phyloP scores from a whole-genome alignment of 164 flowering plant species.

The Sedum album region DNA sequence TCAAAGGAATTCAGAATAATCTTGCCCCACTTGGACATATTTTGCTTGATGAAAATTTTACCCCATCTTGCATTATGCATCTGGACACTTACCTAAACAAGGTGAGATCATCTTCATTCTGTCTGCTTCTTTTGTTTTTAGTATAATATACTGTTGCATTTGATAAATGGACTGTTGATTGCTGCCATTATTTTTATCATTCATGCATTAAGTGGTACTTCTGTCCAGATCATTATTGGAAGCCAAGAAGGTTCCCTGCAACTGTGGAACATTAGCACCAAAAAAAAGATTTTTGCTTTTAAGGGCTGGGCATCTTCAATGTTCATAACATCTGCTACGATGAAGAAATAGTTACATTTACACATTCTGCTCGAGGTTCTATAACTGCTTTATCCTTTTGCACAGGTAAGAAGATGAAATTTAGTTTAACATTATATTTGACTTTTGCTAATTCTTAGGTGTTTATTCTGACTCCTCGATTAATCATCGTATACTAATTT shows the following conservation, averaged over 20 bases:
- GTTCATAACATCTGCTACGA: slow-evolving; percentile 75
- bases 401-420: slow-evolving; percentile 42
- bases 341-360: slow-evolving; percentile 71
- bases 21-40: slow-evolving; percentile 62
- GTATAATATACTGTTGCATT: neutral
- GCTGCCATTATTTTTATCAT: neutral
- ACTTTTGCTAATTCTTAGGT: too few species aligned
- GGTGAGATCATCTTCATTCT: slow-evolving; percentile 26
- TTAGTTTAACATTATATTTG: too few species aligned
- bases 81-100: slow-evolving; percentile 95
- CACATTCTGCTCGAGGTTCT: slow-evolving; percentile 74
- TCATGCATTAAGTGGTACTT: slow-evolving; percentile 2
- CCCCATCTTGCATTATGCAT: slow-evolving; percentile 82
- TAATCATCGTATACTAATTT: too few species aligned
- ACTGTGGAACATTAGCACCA: slow-evolving; percentile 91
- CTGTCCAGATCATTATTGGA: slow-evolving; percentile 64
- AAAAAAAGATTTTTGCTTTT: slow-evolving; percentile 72
- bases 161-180: neutral
- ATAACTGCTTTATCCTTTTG: slow-evolving; percentile 87
- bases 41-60: slow-evolving; percentile 42
- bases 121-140: neutral
- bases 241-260: slow-evolving; percentile 81
- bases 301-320: slow-evolving; percentile 78
- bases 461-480: too few species aligned
- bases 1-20: slow-evolving; percentile 60